Evolutionary conservation across 2,329 filamentous ascomycete species (phyloP).

Genomic region (Myriosclerotinia scirpicola): DNA sequence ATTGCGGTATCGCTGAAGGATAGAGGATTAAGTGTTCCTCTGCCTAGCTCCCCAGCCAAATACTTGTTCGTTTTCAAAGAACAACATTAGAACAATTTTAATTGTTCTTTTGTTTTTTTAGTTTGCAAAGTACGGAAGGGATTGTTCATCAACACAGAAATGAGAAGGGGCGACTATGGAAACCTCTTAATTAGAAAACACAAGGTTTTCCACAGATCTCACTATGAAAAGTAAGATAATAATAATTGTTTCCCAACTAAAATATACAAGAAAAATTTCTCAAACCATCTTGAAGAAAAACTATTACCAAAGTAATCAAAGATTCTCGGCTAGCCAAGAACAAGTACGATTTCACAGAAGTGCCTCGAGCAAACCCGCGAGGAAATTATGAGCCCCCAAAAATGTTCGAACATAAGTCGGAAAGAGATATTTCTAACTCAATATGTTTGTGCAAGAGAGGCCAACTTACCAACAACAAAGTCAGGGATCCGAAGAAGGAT

Average conservation of each 20-base stretch:
- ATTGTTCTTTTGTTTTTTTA: background rate
- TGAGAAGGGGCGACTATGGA: background rate
- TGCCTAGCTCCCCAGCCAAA: no score
- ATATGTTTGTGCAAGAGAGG: background rate
- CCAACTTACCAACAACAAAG: background rate
- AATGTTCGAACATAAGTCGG: background rate
- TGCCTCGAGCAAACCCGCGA: no score
- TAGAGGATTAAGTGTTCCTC: background rate
- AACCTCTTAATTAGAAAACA: background rate
- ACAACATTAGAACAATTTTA: background rate
- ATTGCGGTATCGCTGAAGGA: no score
- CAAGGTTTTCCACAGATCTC: no score
- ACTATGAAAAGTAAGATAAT: no score
- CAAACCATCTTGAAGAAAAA: no score
- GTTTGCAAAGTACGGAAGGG: background rate
- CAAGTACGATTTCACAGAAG: no score
- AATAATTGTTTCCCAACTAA: no score
- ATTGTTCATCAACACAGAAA: background rate
- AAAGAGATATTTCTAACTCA: background rate
- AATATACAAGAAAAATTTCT: no score
- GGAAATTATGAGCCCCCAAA: background rate
- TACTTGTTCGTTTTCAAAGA: background rate
- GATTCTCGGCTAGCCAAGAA: no score
- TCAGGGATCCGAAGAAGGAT: background rate
- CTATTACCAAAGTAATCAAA: no score